Base-by-base conservation (phyloP, 306 rosid species). In the Sindora glabra region DNA sequence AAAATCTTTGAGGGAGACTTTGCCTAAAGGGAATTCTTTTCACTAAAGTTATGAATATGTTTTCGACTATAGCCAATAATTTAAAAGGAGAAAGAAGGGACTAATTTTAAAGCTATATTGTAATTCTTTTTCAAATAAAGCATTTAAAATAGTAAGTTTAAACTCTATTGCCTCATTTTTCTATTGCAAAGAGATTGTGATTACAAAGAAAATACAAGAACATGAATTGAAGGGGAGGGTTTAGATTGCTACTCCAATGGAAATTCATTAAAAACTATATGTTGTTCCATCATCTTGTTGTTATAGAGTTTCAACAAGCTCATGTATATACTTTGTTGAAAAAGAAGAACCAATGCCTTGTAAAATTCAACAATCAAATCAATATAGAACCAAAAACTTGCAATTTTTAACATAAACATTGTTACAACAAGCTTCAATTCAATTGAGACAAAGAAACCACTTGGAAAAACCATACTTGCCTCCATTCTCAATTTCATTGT, bases 21-120 rank as follows among this genome's bases (percentile, higher is more conserved):
- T 79, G 72, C 90, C 88, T 1, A 88, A 91, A 62, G 85, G n/a
- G 79, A 71, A 91, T 85, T 59, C 88, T 86, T 69, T 73, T 87
- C 96, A 96, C 88, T 67, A 85, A 95, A 26, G 95, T 58, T 79
- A 83, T 75, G 88, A 76, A 57, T 91, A 85, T 64, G 65, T 53
- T 65, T 78, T 91, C 30, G 88, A 79, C 97, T 89, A 81, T 51
- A 48, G 34, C 64, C n/a, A 58, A 56, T 32, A 64, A 64, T 68
- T 52, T 27, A 27, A 27, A 27, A 27, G 6, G 6, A 27, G 45
- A 63, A 66, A 58, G 38, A 47, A 51, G 48, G 62, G 65, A 51
- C 16, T 67, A 48, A 54, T 32, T 27, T 16, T 34, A 49, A 64
- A 30, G 59, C 8, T 53, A 61, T 23, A 60, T 4, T 16, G 36